These are phyloP conservation scores for Wallacemonas collosoma DNA, from an alignment of 208 protist species.

Conservation along the genomic window DNA sequence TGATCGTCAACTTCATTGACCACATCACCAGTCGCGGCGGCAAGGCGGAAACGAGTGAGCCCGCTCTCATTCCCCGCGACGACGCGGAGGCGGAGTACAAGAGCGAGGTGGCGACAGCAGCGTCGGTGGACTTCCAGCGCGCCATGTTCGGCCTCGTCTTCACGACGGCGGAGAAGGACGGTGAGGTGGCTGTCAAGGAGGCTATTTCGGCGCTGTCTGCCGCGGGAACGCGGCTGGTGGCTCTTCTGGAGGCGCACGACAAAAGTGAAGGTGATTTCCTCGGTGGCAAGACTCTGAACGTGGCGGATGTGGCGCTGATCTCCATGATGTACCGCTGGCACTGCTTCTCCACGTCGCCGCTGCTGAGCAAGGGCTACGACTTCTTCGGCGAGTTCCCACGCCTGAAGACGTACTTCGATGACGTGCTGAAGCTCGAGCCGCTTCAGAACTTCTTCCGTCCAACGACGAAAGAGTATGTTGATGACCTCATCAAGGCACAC, in stretches of 20 bases:
- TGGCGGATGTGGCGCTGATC: conserved; percentile 18
- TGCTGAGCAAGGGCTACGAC: conserved; percentile 13
- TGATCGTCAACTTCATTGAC: conserved; percentile 20
- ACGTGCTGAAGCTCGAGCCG: conserved; percentile 5
- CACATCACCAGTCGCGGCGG: conserved; percentile 14
- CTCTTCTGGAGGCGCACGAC: conserved; percentile 1
- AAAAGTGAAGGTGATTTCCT: conserved; percentile 8
- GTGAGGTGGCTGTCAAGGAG: conserved; percentile 11
- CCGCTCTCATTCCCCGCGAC: conserved; percentile 8
- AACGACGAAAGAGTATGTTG: conserved; percentile 11
- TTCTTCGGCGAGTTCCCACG: conserved; percentile 17
- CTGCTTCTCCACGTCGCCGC: conserved; percentile 4
- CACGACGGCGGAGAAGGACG: conserved; percentile 13
- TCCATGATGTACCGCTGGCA: conserved; percentile 14
- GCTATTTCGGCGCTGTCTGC: not conserved
- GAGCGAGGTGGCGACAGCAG: conserved; percentile 4
- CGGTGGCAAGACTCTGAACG: not conserved
- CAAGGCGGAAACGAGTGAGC: not conserved
- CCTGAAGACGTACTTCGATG: conserved; percentile 16
- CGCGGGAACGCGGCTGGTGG: not conserved
- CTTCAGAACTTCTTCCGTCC: conserved; percentile 15
- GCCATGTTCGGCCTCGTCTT: conserved; percentile 20
- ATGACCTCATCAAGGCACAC: conserved; percentile 17
- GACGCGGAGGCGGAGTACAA: conserved; percentile 9
- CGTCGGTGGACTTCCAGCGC: conserved; percentile 7